Evolutionary conservation across 805 yeast species (phyloP), one percentile per base, ranked within the genome.

Genomic region (Candida railenensis): DNA sequence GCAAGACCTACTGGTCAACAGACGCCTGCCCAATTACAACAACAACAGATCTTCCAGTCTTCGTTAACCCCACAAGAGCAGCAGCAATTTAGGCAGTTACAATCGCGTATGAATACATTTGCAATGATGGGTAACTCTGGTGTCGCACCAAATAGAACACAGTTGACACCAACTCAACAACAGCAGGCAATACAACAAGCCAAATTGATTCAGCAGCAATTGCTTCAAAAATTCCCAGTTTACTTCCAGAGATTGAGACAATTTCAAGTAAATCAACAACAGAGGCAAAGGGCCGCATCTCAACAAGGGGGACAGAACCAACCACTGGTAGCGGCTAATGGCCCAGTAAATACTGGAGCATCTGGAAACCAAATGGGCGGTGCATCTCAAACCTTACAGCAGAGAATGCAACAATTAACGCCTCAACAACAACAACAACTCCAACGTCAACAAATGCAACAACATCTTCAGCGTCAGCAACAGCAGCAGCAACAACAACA

Each of bases 151-250:
- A 71, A 66, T 46, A 59, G 74, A 21, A 61, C 67, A 21, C 64
- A 64, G 37, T 62, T 72, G 40, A 68, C 71, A 3, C 72, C 73
- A 3, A 73, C 68, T 41, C 77, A 72, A 47, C 74, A 71, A 42
- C 76, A 69, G 46, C 74, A 69, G 45, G 76, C 77, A 1, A 50
- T 69, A 14, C 73, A 67, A 45, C 76, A 72, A 51, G 73, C 74
- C 14, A 69, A 70, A 45, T 47, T 55, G 9, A 49, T 66, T 16
- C 74, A 69, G 50, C 72, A 66, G 37, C 70, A 66, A 39, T 53
- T 69, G 48, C 40, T 67, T 4, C 73, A 67, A 48, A 59, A 65
- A 44, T 69, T 65, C 52, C 73, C 73, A 1, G 49, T 56, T 3
- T 68, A 69, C 47, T 69, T 67, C 51, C 73, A 68, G 47, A 54